Base-by-base conservation (phyloP, 1,284 basidiomycete genomes). In the Moniliophthora roreri region DNA sequence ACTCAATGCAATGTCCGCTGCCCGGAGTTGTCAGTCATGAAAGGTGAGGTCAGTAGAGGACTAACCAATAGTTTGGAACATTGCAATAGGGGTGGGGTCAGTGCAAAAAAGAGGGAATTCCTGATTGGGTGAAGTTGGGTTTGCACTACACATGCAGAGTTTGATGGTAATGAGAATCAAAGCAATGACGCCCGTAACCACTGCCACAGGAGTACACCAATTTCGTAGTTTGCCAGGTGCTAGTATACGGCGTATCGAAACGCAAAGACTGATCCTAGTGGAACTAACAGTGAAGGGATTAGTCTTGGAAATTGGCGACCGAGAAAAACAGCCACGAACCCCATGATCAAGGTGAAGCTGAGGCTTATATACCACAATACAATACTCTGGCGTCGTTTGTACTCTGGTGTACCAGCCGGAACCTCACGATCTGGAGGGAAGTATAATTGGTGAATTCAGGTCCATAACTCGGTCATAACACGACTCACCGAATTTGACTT, bases 221-320 rank as follows among this genome's bases (percentile, higher is more conserved):
- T 24, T 52, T 10, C 56, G 55, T 15, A 61, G 53, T 8, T 32
- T 49, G 3, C 60, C 58, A 8, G 48, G 54, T 32, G 54, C 52
- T 16, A 58, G 52, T 2, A 65, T 57, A 16, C 63, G 58, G 20
- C 62, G 60, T 28, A 63, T 58, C 11, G 58, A 59, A 15, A 62
- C 53, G 6, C 59, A 59, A 32, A 64, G 51, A 24, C 60, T 62
- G 9, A 59, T 45, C 9, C 61, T 58, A 16, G 63, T 51, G n/a
- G 50, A 54, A 59, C 63, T 62, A 16, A 26, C 28, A n/a, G n/a
- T n/a, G n/a, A 10, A 37, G 9, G 41, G 9, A 20, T 15, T 23
- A 10, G 21, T n/a, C n/a, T 10, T 5, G 24, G 34, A 16, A 16
- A 21, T 23, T n/a, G 18, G n/a, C 20, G 13, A n/a, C 11, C 10